Conservation (phyloP, 176 grass and related monocot genomes). For the Triticum timopheevii region DNA sequence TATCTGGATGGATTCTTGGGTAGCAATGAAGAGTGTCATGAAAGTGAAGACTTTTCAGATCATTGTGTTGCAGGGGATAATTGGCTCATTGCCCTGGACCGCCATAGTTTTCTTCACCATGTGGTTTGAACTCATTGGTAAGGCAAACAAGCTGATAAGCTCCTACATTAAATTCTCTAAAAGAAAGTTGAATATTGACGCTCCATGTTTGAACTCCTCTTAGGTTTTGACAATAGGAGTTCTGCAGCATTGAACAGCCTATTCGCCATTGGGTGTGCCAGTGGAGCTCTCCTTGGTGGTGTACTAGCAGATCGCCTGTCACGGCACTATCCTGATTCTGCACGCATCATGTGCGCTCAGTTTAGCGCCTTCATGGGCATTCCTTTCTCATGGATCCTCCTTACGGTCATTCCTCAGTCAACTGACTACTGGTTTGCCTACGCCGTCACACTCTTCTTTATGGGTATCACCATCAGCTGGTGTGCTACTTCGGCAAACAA, state of each 20-base stretch:
- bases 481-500: slow-evolving; percentile 82
- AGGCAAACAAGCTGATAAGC: neutral
- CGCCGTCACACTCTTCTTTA: slow-evolving; percentile 45
- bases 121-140: slow-evolving; percentile 99
- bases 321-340: slow-evolving; percentile 55
- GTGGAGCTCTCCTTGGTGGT: slow-evolving; percentile 65
- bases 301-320: slow-evolving; percentile 74
- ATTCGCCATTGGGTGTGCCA: slow-evolving; percentile 80
- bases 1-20: slow-evolving; percentile 67
- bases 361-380: slow-evolving; percentile 98
- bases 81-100: slow-evolving; percentile 87
- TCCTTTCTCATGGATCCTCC: slow-evolving; percentile 83
- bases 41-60: slow-evolving; percentile 94
- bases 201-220: slow-evolving; percentile 9
- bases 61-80: slow-evolving; percentile 91
- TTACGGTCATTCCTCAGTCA: slow-evolving; percentile 63
- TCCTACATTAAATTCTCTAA: neutral
- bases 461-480: slow-evolving; percentile 59
- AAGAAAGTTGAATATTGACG: neutral
- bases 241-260: slow-evolving; percentile 79
- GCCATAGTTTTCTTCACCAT: slow-evolving; percentile 95
- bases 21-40: slow-evolving; percentile 77
- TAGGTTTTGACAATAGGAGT: slow-evolving; percentile 78
- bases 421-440: slow-evolving; percentile 61
- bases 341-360: slow-evolving; percentile 88